Evolutionary conservation across 2,329 filamentous ascomycete species (phyloP).

Genomic region (Botryotinia globosa): DNA sequence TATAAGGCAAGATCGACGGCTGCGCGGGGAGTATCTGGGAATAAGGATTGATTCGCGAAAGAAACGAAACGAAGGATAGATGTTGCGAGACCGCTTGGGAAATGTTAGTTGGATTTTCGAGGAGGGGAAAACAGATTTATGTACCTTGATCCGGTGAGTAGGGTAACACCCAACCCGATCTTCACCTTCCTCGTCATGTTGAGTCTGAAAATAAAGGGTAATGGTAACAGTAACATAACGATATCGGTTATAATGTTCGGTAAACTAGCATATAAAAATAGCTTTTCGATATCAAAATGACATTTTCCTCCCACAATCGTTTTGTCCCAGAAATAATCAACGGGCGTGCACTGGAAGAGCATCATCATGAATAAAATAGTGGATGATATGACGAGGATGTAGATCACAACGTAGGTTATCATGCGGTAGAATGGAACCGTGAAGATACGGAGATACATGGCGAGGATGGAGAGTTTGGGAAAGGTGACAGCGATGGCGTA

Average conservation of each 20-base stretch:
- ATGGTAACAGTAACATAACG: constrained; percentile 39
- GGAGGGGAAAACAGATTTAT: not conserved
- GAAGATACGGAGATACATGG: constrained; percentile 26
- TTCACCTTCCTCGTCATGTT: constrained; percentile 29
- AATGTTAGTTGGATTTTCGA: not conserved
- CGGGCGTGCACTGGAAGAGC: constrained; percentile 24
- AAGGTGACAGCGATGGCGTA: constrained; percentile 23
- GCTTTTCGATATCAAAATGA: constrained; percentile 28
- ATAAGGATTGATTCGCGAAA: constrained; percentile 11
- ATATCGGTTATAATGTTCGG: constrained; percentile 44
- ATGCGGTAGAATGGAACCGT: constrained; percentile 21
- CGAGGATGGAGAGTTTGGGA: constrained; percentile 25
- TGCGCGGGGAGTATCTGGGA: constrained; percentile 16
- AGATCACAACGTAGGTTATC: constrained; percentile 19
- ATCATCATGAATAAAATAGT: constrained; percentile 20
- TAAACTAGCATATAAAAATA: constrained; percentile 46
- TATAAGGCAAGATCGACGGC: constrained; percentile 18
- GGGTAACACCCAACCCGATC: constrained; percentile 10
- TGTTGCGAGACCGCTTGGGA: constrained; percentile 19
- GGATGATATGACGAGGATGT: constrained; percentile 12
- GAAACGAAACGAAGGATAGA: constrained; percentile 19
- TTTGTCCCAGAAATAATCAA: constrained; percentile 27
- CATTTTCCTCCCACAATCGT: constrained; percentile 21
- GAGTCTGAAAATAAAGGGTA: constrained; percentile 38
- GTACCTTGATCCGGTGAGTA: constrained; percentile 20